Evolutionary conservation across 768 basidiomycete genomes (phyloP).

Genomic region (Mycena vitilis): DNA sequence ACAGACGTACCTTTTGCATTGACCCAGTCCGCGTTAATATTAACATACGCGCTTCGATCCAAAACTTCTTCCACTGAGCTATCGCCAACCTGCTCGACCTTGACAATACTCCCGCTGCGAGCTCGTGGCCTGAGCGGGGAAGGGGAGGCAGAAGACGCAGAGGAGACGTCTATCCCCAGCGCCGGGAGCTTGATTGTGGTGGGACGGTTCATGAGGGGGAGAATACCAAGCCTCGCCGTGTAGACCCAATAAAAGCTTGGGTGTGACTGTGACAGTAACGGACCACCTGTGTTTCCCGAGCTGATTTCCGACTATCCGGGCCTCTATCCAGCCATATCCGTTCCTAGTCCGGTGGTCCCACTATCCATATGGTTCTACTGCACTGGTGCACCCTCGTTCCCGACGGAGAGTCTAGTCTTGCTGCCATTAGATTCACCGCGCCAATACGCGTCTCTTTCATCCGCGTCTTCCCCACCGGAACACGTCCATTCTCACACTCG

Average conservation of each 20-base stretch:
- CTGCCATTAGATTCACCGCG: conserved; percentile 77
- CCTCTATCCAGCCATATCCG: no score
- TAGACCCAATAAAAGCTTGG: neutral
- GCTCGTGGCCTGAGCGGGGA: conserved; percentile 38
- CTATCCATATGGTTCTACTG: conserved; percentile 59
- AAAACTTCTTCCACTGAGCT: conserved; percentile 77
- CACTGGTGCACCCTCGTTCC: conserved; percentile 78
- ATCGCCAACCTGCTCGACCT: conserved; percentile 85
- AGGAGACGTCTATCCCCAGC: conserved; percentile 52
- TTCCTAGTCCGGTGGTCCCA: no score
- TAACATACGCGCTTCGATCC: conserved; percentile 84
- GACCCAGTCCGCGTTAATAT: conserved; percentile 94
- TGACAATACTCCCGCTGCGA: conserved; percentile 80
- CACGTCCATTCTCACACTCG: conserved; percentile 66
- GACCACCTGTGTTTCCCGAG: neutral
- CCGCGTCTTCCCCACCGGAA: conserved; percentile 75
- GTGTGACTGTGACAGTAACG: neutral
- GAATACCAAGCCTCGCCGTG: neutral
- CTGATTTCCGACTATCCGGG: neutral
- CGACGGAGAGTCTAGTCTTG: conserved; percentile 65
- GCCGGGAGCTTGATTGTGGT: conserved; percentile 68
- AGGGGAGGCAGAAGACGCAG: conserved; percentile 29
- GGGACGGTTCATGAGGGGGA: conserved; percentile 61
- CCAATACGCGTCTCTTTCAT: conserved; percentile 77
- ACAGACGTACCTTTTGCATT: conserved; percentile 81